phyloP scores from a whole-genome alignment of 495 filamentous ascomycete genomes.

The Trichocladium antarcticum region DNA sequence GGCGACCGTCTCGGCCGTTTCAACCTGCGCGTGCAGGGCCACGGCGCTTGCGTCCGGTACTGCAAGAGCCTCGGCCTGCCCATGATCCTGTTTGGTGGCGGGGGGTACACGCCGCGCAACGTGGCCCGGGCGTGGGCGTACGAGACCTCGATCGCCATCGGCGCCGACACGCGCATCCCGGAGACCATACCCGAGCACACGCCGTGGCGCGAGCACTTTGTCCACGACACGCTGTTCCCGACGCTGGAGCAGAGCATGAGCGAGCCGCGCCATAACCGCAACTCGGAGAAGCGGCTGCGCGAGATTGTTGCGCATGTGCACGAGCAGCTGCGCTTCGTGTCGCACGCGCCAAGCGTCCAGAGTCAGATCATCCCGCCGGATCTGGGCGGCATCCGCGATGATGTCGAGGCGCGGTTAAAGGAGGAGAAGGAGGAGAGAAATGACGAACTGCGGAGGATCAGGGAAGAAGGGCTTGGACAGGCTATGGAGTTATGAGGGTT shows the following conservation, averaged over 20 bases:
- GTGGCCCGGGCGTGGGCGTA: constrained; percentile 94
- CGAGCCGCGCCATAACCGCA: constrained; percentile 59
- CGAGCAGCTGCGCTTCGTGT: constrained; percentile 79
- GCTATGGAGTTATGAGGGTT: constrained; percentile 30
- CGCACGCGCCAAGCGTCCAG: constrained; percentile 77
- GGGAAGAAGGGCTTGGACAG: constrained; percentile 34
- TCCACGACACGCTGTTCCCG: constrained; percentile 73
- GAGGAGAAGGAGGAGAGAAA: constrained; percentile 56
- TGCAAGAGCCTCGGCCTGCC: constrained; percentile 69
- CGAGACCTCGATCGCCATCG: constrained; percentile 85
- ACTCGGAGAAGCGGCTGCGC: constrained; percentile 61
- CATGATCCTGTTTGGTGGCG: constrained; percentile 82
- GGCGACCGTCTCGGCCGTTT: constrained; percentile 90
- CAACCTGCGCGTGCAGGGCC: constrained; percentile 89
- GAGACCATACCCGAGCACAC: constrained; percentile 59
- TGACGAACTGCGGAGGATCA: constrained; percentile 34
- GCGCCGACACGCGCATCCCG: constrained; percentile 57
- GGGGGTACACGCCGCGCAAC: constrained; percentile 95
- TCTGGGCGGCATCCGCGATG: constrained; percentile 59
- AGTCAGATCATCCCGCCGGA: constrained; percentile 71
- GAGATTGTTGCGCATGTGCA: constrained; percentile 61
- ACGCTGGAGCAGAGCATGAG: constrained; percentile 54
- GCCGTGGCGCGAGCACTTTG: constrained; percentile 70
- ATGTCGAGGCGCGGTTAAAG: constrained; percentile 65
- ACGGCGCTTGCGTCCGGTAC: constrained; percentile 82